phyloP scores from a whole-genome alignment of 768 basidiomycete genomes.

The Leccinum uliginosum region DNA sequence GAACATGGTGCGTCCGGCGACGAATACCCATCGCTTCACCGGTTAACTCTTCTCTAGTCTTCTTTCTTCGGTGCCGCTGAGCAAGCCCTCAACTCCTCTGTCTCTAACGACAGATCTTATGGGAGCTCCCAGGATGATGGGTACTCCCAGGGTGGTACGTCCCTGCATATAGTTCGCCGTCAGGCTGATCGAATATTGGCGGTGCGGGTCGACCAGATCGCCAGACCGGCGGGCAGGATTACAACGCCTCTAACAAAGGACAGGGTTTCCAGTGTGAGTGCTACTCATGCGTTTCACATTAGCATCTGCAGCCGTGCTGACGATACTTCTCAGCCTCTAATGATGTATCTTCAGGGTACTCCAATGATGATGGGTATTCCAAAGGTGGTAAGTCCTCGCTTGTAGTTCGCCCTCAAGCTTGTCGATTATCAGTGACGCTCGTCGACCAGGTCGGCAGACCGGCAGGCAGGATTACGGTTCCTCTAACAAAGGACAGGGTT shows the following conservation, averaged over 20 bases:
- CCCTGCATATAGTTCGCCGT: not conserved
- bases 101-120: slow-evolving; percentile 28
- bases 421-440: not conserved
- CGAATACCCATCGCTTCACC: not conserved
- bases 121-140: not conserved
- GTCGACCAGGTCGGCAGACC: slow-evolving; percentile 11
- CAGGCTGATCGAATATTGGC: not conserved
- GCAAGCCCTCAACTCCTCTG: too few species aligned
- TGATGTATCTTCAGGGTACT: not conserved
- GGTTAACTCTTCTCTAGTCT: slow-evolving; percentile 29
- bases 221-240: not conserved
- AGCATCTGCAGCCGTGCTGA: not conserved
- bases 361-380: not conserved
- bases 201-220: slow-evolving; percentile 12
- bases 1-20: slow-evolving; percentile 22
- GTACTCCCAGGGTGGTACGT: not conserved
- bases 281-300: not conserved
- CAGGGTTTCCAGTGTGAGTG: slow-evolving; percentile 14
- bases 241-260: not conserved
- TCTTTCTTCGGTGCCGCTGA: slow-evolving; percentile 62
- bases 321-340: slow-evolving; percentile 28
- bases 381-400: slow-evolving; percentile 4
- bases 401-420: not conserved
- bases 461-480: not conserved
- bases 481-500: slow-evolving; percentile 11